These are phyloP conservation scores for Chernovozyma aurita DNA, from an alignment of 1,139 yeast species.

Conservation along the genomic window DNA sequence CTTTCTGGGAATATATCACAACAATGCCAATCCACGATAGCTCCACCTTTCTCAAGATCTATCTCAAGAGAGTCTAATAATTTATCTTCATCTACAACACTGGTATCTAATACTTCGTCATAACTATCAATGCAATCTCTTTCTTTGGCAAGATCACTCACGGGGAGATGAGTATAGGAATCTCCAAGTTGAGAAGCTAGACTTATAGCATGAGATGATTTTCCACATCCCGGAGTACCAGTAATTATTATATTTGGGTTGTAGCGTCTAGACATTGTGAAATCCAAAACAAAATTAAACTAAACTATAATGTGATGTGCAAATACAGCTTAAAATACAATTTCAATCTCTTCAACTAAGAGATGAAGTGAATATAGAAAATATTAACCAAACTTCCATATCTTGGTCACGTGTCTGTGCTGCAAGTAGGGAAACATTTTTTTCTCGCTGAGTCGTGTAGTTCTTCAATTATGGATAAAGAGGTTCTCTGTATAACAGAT, in stretches of 20 bases:
- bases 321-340: no score
- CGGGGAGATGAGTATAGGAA: conserved; percentile 53
- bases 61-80: conserved; percentile 78
- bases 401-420: background rate
- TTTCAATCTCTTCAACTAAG: no score
- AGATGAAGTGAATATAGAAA: no score
- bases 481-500: no score
- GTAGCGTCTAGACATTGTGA: conserved; percentile 34
- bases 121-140: conserved; percentile 75
- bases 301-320: no score
- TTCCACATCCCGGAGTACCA: conserved; percentile 98
- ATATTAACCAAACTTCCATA: background rate
- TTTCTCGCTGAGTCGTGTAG: no score
- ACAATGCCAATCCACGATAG: conserved; percentile 92
- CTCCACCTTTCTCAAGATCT: conserved; percentile 77
- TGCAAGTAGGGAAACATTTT: background rate
- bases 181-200: conserved; percentile 47
- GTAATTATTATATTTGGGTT: conserved; percentile 84
- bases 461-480: no score
- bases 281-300: no score
- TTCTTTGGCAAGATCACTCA: conserved; percentile 80
- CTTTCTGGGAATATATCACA: conserved; percentile 94
- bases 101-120: conserved; percentile 80
- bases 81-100: conserved; percentile 90
- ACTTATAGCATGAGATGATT: conserved; percentile 75